Evolutionary conservation across 2,329 filamentous ascomycete species (phyloP).

Genomic region (Onygenales sp.): DNA sequence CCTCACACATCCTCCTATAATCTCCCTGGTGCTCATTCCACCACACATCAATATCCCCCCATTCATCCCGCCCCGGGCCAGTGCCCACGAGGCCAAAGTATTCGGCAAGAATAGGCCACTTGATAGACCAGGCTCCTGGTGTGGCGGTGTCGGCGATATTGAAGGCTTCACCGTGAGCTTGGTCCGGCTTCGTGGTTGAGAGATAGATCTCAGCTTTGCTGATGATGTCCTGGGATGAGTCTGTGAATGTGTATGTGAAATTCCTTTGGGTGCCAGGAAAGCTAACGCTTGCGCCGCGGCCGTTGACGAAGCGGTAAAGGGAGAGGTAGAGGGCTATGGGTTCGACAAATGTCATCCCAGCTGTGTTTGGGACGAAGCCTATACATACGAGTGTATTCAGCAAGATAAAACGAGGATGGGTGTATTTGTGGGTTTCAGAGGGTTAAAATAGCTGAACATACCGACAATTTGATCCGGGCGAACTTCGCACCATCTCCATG

Average conservation of each 20-base stretch:
- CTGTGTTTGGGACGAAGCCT: constrained; percentile 37
- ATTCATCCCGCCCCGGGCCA: constrained; percentile 4
- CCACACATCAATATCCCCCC: constrained; percentile 14
- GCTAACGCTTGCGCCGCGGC: constrained; percentile 22
- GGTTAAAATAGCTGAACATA: not conserved
- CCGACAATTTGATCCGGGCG: constrained; percentile 35
- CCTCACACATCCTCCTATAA: constrained; percentile 14
- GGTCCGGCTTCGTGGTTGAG: constrained; percentile 12
- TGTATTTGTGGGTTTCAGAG: no score
- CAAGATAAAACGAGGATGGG: not conserved
- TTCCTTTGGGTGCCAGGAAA: constrained; percentile 30
- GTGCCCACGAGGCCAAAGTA: constrained; percentile 16
- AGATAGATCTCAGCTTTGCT: constrained; percentile 17
- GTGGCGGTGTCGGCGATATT: constrained; percentile 18
- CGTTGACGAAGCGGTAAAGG: constrained; percentile 28
- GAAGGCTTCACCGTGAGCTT: constrained; percentile 14
- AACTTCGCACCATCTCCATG: constrained; percentile 37
- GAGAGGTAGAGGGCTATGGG: constrained; percentile 30
- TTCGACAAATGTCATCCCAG: constrained; percentile 35
- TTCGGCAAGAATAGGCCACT: constrained; percentile 13
- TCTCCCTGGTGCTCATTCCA: constrained; percentile 13
- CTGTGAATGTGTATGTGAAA: constrained; percentile 25
- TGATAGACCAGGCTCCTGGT: constrained; percentile 9
- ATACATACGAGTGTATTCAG: constrained; percentile 2
- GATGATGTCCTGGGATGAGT: constrained; percentile 27